phyloP scores from a whole-genome alignment of 768 basidiomycete species.

The Trametopsis cervina region DNA sequence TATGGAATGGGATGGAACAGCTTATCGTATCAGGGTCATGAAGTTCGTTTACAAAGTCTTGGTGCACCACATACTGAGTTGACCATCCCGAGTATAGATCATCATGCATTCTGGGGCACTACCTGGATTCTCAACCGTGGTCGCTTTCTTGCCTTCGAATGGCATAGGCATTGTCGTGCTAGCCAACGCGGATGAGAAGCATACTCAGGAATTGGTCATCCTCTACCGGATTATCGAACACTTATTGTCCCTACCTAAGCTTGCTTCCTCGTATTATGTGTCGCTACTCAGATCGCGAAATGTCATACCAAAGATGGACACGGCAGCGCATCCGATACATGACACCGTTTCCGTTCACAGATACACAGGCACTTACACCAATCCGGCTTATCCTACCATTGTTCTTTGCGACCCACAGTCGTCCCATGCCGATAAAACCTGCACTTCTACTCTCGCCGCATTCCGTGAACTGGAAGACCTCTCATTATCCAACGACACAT shows the following conservation, averaged over 20 bases:
- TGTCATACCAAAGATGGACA: background rate
- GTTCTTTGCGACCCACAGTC: constrained; percentile 2
- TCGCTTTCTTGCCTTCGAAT: background rate
- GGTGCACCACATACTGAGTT: background rate
- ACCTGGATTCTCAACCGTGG: background rate
- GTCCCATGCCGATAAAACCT: background rate
- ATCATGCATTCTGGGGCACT: background rate
- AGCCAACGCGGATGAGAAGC: background rate
- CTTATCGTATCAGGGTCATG: background rate
- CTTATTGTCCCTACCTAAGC: too few species aligned
- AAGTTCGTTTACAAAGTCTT: background rate
- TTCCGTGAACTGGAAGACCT: background rate
- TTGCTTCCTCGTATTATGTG: background rate
- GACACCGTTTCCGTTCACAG: background rate
- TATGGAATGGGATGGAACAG: constrained; percentile 3
- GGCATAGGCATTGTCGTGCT: background rate
- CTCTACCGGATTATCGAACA: background rate
- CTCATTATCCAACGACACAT: background rate
- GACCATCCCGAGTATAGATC: background rate
- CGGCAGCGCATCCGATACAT: background rate
- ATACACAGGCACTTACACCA: constrained; percentile 1
- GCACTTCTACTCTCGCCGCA: background rate
- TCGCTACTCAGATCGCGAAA: background rate
- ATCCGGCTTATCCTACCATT: background rate
- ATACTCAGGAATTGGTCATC: background rate